Evolutionary conservation across 1,284 basidiomycete species (phyloP).

Genomic region (Pseudozyma sp.): DNA sequence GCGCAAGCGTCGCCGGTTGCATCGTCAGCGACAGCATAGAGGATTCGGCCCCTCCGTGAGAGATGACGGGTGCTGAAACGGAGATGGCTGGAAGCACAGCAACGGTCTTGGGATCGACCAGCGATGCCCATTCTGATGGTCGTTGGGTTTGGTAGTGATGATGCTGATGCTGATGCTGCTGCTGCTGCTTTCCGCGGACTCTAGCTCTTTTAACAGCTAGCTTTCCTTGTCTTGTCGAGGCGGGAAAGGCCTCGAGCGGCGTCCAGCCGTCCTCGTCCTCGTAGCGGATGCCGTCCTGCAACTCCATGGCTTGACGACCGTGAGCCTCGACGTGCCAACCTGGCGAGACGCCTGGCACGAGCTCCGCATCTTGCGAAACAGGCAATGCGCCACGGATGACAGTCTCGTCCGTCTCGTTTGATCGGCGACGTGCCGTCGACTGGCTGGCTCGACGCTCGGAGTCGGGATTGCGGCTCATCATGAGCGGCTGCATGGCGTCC

Average conservation of each 20-base stretch:
- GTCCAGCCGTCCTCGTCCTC: slow-evolving; percentile 54
- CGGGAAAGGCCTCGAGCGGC: slow-evolving; percentile 49
- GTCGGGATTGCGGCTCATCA: slow-evolving; percentile 48
- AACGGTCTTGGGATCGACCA: not conserved
- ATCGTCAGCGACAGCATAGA: not conserved
- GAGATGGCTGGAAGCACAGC: not conserved
- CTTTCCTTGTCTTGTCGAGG: slow-evolving; percentile 33
- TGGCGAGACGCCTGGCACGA: slow-evolving; percentile 50
- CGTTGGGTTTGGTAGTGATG: not conserved
- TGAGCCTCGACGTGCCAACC: slow-evolving; percentile 56
- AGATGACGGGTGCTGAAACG: slow-evolving; percentile 11
- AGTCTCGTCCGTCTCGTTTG: slow-evolving; percentile 18
- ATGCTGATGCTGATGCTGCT: not conserved
- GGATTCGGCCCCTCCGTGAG: slow-evolving; percentile 2
- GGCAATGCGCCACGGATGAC: slow-evolving; percentile 11
- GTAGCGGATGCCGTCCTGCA: slow-evolving; percentile 43
- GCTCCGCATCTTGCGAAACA: slow-evolving; percentile 10
- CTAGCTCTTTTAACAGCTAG: slow-evolving; percentile 31
- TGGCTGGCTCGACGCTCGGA: slow-evolving; percentile 24
- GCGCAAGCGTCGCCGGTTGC: not conserved
- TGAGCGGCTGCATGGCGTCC: slow-evolving; percentile 44
- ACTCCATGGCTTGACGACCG: slow-evolving; percentile 49
- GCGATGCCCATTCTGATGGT: not conserved
- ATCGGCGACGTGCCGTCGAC: slow-evolving; percentile 20
- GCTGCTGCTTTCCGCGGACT: slow-evolving; percentile 12